These are phyloP conservation scores for Acanthamoeba healyi DNA, from an alignment of 208 protist species.

Conservation along the genomic window DNA sequence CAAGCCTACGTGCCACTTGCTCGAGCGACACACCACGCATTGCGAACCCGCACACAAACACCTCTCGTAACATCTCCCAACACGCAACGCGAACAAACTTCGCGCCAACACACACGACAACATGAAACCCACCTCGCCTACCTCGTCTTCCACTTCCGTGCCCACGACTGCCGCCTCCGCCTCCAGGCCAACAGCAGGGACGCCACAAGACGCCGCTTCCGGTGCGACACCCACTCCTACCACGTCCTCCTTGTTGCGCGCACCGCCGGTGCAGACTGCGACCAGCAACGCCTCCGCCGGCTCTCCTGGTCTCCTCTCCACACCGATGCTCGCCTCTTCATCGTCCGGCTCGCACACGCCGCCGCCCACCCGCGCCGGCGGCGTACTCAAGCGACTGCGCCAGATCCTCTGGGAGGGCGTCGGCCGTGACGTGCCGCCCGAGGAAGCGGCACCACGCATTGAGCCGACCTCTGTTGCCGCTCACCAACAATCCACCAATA, in stretches of 20 bases:
- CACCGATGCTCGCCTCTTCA: neutral
- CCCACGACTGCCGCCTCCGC: neutral
- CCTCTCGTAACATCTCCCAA: neutral
- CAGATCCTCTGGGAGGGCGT: conserved; percentile 29
- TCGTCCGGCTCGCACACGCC: neutral
- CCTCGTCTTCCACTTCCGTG: neutral
- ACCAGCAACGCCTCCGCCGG: neutral
- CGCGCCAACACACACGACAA: neutral
- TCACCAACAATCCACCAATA: neutral
- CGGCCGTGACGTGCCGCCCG: neutral
- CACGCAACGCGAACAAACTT: neutral
- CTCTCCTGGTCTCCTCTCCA: neutral
- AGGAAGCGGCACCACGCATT: neutral
- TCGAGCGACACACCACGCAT: too few species aligned
- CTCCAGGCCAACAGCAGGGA: neutral
- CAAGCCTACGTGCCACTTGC: too few species aligned
- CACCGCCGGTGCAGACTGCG: neutral
- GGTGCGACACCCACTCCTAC: neutral
- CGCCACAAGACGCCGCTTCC: neutral
- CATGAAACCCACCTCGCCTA: neutral
- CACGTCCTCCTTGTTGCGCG: neutral
- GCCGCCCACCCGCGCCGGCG: neutral
- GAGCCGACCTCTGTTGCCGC: neutral
- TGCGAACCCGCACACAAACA: too few species aligned
- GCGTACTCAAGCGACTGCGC: conserved; percentile 33